Base-by-base conservation (phyloP, 1,284 basidiomycete species). In the Papiliotrema terrestris region DNA sequence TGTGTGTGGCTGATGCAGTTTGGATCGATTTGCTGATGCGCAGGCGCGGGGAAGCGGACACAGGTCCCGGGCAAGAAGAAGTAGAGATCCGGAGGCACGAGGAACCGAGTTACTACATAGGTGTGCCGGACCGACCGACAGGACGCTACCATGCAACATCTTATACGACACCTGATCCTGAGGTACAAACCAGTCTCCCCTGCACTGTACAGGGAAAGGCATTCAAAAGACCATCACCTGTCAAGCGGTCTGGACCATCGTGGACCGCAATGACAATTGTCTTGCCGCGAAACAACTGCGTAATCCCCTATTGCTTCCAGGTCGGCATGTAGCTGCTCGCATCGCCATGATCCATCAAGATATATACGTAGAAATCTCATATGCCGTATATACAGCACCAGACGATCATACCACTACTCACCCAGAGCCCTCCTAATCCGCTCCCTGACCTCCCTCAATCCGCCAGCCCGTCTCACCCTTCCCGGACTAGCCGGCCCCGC, bases 371-470 rank as follows among this genome's bases (percentile, higher is more conserved):
- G 19, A 45, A 41, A 15, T 41, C 39, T 3, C n/a, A 45, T 20
- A 13, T 22, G 6, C n/a, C n/a, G 29, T 32, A 32, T 11, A 32
- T 32, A 32, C 29, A 32, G 5, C 11, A 45, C 26, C 44, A 19
- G 20, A 17, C 17, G 5, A 26, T 17, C 43, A 23, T 19, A 46
- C 23, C 36, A 8, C 53, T 45, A 67, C 54, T 66, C 65, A 9
- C 68, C 74, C 47, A 77, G 54, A 59, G 75, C 75, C 54, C 64
- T 62, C 54, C 72, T 56, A 26, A 77, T 76, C 45, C 66, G 56
- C 58, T 76, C 75, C 32, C 72, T 66, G 14, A 76, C 76, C 44
- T 73, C 70, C 36, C 72, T 55, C 49, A 76, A 59, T 0, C 71
- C 69, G 8, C 67, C 71, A 13, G 56, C 58, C 42, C 69, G 52